Percentiles rank a stretch among this genome's conserved stretches.
phyloP scores from a whole-genome alignment of 2,329 filamentous ascomycete species.

The Amauroascus verrucosus region DNA sequence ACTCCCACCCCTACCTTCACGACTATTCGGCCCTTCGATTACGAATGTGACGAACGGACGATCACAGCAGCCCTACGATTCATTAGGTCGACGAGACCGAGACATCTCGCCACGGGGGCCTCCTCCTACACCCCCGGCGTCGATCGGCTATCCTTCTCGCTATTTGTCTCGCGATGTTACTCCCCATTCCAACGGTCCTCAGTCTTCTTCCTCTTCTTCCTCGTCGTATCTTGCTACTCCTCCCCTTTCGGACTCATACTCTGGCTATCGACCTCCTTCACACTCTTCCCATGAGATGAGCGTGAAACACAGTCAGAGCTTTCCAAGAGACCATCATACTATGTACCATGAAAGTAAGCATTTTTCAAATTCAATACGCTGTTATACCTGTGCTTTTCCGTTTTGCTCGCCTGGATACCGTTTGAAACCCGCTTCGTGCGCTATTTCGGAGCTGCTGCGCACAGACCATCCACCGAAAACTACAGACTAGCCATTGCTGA shows the following conservation, averaged over 20 bases:
- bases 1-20: conserved; percentile 20
- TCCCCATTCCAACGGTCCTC: conserved; percentile 14
- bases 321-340: conserved; percentile 17
- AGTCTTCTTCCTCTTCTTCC: conserved; percentile 12
- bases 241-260: conserved; percentile 11
- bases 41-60: conserved; percentile 17
- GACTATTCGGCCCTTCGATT: conserved; percentile 17
- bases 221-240: conserved; percentile 17
- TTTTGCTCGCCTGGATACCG: neutral
- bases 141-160: conserved; percentile 12
- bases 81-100: conserved; percentile 18
- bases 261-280: neutral
- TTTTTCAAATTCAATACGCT: neutral
- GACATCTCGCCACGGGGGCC: conserved; percentile 7
- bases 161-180: conserved; percentile 2
- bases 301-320: conserved; percentile 18
- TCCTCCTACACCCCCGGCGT: conserved; percentile 9
- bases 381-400: neutral
- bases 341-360: conserved; percentile 25
- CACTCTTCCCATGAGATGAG: conserved; percentile 18
- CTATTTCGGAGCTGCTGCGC: conserved; percentile 3
- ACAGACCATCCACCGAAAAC: conserved; percentile 3
- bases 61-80: conserved; percentile 20
- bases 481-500: neutral
- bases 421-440: neutral